phyloP scores from a whole-genome alignment of 805 yeast genomes.

The Kregervanrija fluxuum region DNA sequence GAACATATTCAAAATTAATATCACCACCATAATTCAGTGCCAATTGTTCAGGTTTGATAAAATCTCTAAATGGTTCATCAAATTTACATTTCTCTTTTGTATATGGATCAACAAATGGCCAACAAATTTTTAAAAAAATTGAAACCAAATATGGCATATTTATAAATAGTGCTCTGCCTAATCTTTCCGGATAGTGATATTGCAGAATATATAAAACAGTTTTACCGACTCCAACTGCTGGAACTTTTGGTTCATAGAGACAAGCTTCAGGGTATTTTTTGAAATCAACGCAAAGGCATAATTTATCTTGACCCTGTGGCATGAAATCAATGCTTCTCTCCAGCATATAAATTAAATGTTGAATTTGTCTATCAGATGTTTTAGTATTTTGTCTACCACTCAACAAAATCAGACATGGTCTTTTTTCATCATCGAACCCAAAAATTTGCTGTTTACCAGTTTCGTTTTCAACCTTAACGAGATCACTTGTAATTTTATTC shows the following conservation, averaged over 20 bases:
- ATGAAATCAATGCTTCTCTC: conserved; percentile 88
- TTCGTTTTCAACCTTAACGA: conserved; percentile 63
- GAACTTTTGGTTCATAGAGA: conserved; percentile 38
- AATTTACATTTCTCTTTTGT: conserved; percentile 90
- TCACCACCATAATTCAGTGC: conserved; percentile 81
- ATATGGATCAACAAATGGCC: conserved; percentile 93
- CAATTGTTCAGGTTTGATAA: conserved; percentile 74
- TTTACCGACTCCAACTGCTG: conserved; percentile 79
- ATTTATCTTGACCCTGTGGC: conserved; percentile 94
- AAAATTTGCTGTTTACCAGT: conserved; percentile 87
- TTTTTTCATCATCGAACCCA: conserved; percentile 83
- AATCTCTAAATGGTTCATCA: conserved; percentile 80
- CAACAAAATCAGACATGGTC: conserved; percentile 86
- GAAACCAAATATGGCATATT: conserved; percentile 95
- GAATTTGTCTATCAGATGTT: conserved; percentile 82
- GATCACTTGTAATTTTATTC: conserved; percentile 43
- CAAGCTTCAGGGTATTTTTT: conserved; percentile 60
- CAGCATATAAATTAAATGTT: conserved; percentile 86
- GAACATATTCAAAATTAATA: conserved; percentile 78
- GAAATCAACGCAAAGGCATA: conserved; percentile 88
- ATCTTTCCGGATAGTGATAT: conserved; percentile 94
- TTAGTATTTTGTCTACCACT: conserved; percentile 98
- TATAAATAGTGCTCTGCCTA: conserved; percentile 85
- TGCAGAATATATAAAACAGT: conserved; percentile 88
- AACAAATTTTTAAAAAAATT: conserved; percentile 85